Conservation (phyloP, 768 basidiomycete species). For the Collybia nuda region DNA sequence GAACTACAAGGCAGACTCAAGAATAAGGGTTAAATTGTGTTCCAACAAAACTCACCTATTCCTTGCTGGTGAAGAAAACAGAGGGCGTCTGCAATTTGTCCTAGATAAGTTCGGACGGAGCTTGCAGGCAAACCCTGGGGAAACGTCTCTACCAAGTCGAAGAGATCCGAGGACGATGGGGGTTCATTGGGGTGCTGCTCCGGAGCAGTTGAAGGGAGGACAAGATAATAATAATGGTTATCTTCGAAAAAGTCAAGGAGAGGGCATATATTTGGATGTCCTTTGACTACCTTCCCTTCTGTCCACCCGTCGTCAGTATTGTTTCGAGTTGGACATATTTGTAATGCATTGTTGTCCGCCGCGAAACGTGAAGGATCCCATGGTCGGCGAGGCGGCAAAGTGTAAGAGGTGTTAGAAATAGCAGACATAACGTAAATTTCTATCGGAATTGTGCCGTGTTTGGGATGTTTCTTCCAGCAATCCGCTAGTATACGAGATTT, state of each 20-base stretch:
- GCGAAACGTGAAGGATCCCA: conserved; percentile 74
- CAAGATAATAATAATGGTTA: conserved; percentile 92
- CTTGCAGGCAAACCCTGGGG: conserved; percentile 81
- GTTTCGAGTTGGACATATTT: conserved; percentile 9
- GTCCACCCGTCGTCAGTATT: conserved; percentile 51
- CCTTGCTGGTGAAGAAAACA: conserved; percentile 88
- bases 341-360: conserved; percentile 18
- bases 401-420: conserved; percentile 78
- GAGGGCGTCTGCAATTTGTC: conserved; percentile 91
- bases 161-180: conserved; percentile 76
- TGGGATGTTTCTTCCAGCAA: conserved; percentile 98
- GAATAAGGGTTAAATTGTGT: background rate
- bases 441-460: conserved; percentile 95
- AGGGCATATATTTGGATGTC: conserved; percentile 95
- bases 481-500: conserved; percentile 98
- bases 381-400: conserved; percentile 74
- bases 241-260: conserved; percentile 98
- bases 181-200: conserved; percentile 52
- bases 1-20: conserved; percentile 50
- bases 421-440: conserved; percentile 95
- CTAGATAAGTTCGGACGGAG: conserved; percentile 80
- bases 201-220: conserved; percentile 76
- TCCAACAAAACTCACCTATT: conserved; percentile 62
- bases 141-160: conserved; percentile 90
- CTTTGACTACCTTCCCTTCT: conserved; percentile 71